Base-by-base conservation (phyloP, 2,329 filamentous ascomycete species). In the Fusarium proliferatum region DNA sequence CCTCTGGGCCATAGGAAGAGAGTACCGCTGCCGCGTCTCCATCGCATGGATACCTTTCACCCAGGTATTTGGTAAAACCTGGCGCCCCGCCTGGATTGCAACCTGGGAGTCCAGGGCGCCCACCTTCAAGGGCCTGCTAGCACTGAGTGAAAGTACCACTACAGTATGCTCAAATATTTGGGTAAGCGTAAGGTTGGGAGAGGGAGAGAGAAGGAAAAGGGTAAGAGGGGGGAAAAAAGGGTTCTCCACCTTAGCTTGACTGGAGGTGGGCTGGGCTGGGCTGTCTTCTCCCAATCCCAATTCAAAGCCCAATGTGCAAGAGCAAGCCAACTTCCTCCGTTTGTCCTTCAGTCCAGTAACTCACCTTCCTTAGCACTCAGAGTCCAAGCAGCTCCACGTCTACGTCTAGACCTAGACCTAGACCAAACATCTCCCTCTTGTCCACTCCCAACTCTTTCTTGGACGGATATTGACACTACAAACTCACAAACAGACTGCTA, bases 1-100 rank as follows among this genome's bases (percentile, higher is more conserved):
- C 51, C 56, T 59, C 61, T 71, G 41, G 71, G 42, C 57, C 53
- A 33, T n/a, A 60, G 70, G 51, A 53, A 57, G 66, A 58, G 71
- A 73, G 71, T 73, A 73, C 71, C 70, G 66, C 70, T 71, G 66
- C 70, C 67, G 66, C 66, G 71, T 73, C 70, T 66, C 65, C 71
- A 63, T 67, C 62, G 60, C 61, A 73, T 67, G 70, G 71, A 66
- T 73, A 73, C 71, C 66, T 73, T 34, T 59, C 59, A 71, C 71
- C 71, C 71, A 73, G 61, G 71, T 73, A 73, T 65, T 73, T 73
- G 71, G 71, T 73, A 67, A 56, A 67, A 73, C 70, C 71, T 71
- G 66, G 70, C 71, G 71, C 71, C 71, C 71, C 70, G 70, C 71
- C 67, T 66, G 49, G 56, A 69, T 69, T 61, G 66, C 36, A 69